Evolutionary conservation across 2,329 filamentous ascomycete species (phyloP).

Genomic region (Venturia oleaginea): DNA sequence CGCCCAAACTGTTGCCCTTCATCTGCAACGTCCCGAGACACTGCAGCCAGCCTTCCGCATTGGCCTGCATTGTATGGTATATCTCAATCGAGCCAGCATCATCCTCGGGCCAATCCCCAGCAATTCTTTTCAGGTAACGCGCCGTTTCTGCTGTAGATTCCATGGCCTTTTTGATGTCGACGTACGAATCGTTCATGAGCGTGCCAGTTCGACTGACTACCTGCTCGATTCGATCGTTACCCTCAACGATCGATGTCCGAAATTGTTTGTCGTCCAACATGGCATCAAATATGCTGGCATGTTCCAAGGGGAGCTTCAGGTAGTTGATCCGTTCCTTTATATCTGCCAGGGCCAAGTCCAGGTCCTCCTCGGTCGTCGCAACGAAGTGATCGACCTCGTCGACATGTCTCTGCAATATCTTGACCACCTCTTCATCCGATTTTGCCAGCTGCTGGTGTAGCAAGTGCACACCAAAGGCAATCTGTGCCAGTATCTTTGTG

Average conservation of each 20-base stretch:
- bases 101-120: slow-evolving; percentile 50
- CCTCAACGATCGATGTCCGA: slow-evolving; percentile 69
- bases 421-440: slow-evolving; percentile 78
- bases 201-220: slow-evolving; percentile 71
- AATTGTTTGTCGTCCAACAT: slow-evolving; percentile 83
- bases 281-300: slow-evolving; percentile 71
- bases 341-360: slow-evolving; percentile 68
- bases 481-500: slow-evolving; percentile 83
- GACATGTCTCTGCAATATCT: slow-evolving; percentile 83
- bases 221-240: slow-evolving; percentile 86
- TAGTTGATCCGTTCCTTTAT: slow-evolving; percentile 71
- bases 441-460: slow-evolving; percentile 78
- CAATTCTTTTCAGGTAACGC: slow-evolving; percentile 61
- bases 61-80: slow-evolving; percentile 83
- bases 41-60: slow-evolving; percentile 80
- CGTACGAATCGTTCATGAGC: slow-evolving; percentile 66
- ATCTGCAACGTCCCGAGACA: slow-evolving; percentile 69
- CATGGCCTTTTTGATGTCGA: slow-evolving; percentile 71
- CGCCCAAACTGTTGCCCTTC: slow-evolving; percentile 61
- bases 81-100: slow-evolving; percentile 59
- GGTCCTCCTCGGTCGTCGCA: slow-evolving; percentile 76
- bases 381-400: slow-evolving; percentile 90
- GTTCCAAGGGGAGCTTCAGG: slow-evolving; percentile 73
- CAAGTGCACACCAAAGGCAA: slow-evolving; percentile 87
- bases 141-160: slow-evolving; percentile 68